These are phyloP conservation scores for Sporothrix mexicana DNA, from an alignment of 2,329 filamentous ascomycete species.

Conservation along the genomic window DNA sequence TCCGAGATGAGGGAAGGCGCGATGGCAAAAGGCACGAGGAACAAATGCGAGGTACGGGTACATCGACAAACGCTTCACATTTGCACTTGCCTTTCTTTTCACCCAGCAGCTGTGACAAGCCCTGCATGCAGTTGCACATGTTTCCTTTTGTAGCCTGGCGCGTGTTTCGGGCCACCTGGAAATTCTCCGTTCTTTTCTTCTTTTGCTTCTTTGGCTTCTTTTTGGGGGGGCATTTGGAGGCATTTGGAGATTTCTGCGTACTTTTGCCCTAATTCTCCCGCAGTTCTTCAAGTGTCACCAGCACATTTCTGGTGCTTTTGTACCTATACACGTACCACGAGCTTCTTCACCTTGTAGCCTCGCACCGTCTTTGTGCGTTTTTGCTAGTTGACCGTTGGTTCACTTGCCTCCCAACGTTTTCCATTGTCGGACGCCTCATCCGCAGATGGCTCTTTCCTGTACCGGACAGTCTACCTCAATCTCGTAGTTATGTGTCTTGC, in stretches of 20 bases:
- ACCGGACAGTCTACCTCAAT: constrained; percentile 4
- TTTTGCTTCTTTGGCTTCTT: not conserved
- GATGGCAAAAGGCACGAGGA: constrained; percentile 36
- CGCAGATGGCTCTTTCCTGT: not conserved
- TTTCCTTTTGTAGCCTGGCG: constrained; percentile 28
- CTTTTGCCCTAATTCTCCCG: constrained; percentile 7
- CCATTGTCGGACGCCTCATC: constrained; percentile 17
- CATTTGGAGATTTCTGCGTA: not conserved
- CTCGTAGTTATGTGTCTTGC: not conserved
- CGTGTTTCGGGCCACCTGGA: constrained; percentile 23
- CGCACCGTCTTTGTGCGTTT: not conserved
- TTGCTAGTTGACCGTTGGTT: not conserved
- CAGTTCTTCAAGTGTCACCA: not conserved
- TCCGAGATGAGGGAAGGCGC: constrained; percentile 30
- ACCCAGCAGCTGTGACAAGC: not conserved
- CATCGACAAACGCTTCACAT: not conserved
- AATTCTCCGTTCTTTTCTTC: constrained; percentile 38
- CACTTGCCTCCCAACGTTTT: not conserved
- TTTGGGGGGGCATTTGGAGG: not conserved
- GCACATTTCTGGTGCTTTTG: not conserved
- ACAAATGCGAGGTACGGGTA: not conserved
- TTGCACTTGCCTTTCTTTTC: not conserved
- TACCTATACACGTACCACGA: not conserved
- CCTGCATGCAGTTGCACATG: not conserved
- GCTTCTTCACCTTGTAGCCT: not conserved